phyloP scores from a whole-genome alignment of 78 protist species.

The Mantamonas sphyraenae region DNA sequence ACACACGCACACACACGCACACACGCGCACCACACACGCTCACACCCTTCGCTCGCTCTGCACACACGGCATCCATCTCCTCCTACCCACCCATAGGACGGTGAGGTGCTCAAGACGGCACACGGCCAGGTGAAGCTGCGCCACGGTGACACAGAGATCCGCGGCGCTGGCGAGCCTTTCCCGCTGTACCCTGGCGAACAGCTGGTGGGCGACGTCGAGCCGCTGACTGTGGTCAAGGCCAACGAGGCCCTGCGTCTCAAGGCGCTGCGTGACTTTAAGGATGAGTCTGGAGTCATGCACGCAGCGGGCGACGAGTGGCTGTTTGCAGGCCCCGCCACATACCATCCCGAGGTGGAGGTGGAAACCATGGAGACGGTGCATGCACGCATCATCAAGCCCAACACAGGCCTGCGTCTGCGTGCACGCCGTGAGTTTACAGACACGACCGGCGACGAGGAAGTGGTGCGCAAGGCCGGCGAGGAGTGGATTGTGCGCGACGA shows the following conservation, averaged over 20 bases:
- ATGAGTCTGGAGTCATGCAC: slow-evolving; percentile 28
- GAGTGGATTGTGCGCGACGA: slow-evolving; percentile 29
- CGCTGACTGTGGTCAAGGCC: slow-evolving; percentile 50
- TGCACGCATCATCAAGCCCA: slow-evolving; percentile 12
- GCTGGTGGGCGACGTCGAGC: slow-evolving; percentile 33
- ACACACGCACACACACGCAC: too few species aligned
- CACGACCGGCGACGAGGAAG: background rate
- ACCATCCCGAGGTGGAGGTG: slow-evolving; percentile 53
- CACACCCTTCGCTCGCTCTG: too few species aligned
- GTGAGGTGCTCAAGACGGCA: slow-evolving; percentile 22
- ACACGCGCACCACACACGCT: too few species aligned
- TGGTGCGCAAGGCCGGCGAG: slow-evolving; percentile 41
- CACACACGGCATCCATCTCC: too few species aligned
- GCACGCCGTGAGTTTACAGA: slow-evolving; percentile 21
- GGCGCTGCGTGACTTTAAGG: slow-evolving; percentile 67
- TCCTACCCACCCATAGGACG: slow-evolving; percentile 26
- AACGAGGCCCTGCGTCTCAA: slow-evolving; percentile 60
- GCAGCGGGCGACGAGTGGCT: slow-evolving; percentile 71
- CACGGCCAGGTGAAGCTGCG: slow-evolving; percentile 57
- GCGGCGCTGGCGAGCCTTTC: slow-evolving; percentile 61
- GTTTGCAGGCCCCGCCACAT: slow-evolving; percentile 59
- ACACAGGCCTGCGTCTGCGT: slow-evolving; percentile 32
- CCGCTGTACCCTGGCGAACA: slow-evolving; percentile 84
- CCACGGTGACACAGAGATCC: slow-evolving; percentile 67
- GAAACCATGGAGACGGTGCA: slow-evolving; percentile 2